Evolutionary conservation across 129 eudicot species (phyloP), one percentile per base, ranked within the genome.

Genomic region (Artemisia argyi): DNA sequence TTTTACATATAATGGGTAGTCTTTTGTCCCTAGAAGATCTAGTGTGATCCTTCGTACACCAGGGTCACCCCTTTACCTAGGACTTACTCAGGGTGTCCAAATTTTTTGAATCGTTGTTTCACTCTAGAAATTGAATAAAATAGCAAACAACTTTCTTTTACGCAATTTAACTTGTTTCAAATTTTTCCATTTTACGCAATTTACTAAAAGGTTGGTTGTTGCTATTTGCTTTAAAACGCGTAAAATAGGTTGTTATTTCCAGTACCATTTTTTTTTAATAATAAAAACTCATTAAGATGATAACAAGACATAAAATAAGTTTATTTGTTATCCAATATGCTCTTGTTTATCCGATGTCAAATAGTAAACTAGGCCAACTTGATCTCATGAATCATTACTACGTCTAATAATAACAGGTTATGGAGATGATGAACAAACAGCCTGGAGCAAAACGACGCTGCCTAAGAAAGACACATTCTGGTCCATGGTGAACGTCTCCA

Each of bases 401-500:
- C 30, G 67, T 69, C 30, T 50, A 56, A 57, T 50, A 5, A 19
- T 48, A 66, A 54, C 81, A 89, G 93, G 96, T 65, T 17, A 65
- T 81, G 83, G 97, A 88, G 86, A 84, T 80, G 90, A 87, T 82
- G 87, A 86, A 86, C 60, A 63, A 39, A 55, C 82, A 81, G 76
- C 75, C 68, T 18, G 90, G 89, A 57, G 69, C 71, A 2, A 91
- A 88, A 79, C 78, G 83, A 44, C 86, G 75, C 20, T 66, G 82
- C 77, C 32, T 90, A 65, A 90, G 96, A 63, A 83, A 93, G 80
- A 88, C 96, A 76, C 93, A 76, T 61, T 88, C 99, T 0, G 93
- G 96, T 55, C 93, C 91, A 19, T 94, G 97, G 99, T 94, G 72
- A 90, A 71, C 24, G 13, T 19, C 22, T 39, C 39, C 11, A 28